Evolutionary conservation across 352 stramenopile genomes (phyloP), one percentile per base, ranked within the genome.

Genomic region (Globisporangium acanthophoron): DNA sequence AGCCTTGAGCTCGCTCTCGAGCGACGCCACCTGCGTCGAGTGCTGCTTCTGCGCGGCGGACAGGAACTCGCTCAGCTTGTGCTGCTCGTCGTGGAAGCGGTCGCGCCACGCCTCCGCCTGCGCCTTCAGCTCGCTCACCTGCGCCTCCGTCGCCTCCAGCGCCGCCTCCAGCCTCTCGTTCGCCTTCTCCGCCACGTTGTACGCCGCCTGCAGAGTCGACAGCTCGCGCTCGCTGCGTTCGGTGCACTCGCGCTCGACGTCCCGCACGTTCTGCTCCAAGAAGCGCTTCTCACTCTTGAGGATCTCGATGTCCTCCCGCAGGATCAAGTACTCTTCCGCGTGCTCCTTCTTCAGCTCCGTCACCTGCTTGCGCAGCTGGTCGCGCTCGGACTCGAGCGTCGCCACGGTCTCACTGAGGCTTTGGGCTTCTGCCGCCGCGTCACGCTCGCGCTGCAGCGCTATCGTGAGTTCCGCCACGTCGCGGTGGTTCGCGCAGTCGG

Each of bases 91-190:
- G 5, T 80, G 58, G 43, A 80, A 56, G 54, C 79, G 62, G 18
- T 76, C 70, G 18, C 65, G 67, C 39, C 58, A 66, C 27, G 49
- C 46, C 40, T 62, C 58, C 8, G 65, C 69, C 33, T 69, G 65
- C 18, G 63, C 37, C 44, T 70, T 70, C 46, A 90, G 69, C 5
- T 62, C 52, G 18, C 58, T 58, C 27, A 83, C 71, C 49, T 84
- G 67, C 40, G 78, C 63, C 45, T 87, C 73, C 11, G 72, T 76
- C 9, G 71, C 65, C 5, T 58, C 56, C 20, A 87, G 54, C 24
- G 78, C 39, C 13, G 73, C 59, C 58, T 78, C 67, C 59, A 88
- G 71, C 27, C 74, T 67, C 27, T 78, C 70, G 52, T 76, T 72
- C 31, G 73, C 63, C 13, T 74, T 66, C 46, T 62, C 70, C 54